A percentile compares a stretch with the other conserved stretches of the same genome.
Evolutionary conservation across 345 rosid species (phyloP).

Genomic region (Camelina neglecta): DNA sequence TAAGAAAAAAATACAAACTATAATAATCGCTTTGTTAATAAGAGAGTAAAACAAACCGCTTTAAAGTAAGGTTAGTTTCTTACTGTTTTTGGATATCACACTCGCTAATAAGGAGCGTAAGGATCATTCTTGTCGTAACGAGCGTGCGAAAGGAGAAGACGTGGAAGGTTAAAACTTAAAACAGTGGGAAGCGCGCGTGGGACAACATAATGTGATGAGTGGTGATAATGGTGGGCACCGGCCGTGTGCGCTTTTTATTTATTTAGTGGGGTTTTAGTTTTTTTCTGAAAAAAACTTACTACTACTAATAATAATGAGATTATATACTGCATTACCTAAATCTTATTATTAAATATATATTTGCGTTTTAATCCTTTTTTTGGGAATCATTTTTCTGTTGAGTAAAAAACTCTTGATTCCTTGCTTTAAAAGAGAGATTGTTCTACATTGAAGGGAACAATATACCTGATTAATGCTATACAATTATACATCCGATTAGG

Average conservation of each 20-base stretch:
- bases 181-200: slow-evolving; percentile 26
- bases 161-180: background rate
- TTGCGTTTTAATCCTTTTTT: background rate
- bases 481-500: background rate
- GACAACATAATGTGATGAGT: background rate
- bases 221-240: slow-evolving; percentile 15
- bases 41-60: background rate
- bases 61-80: no score
- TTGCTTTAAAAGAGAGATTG: slow-evolving; percentile 11
- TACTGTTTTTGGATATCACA: no score
- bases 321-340: background rate
- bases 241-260: slow-evolving; percentile 10
- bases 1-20: background rate
- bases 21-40: background rate
- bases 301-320: background rate
- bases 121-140: background rate
- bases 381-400: background rate
- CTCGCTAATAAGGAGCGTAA: background rate
- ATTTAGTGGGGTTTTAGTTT: slow-evolving; percentile 15
- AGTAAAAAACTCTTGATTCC: slow-evolving; percentile 13
- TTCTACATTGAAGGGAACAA: no score
- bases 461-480: background rate
- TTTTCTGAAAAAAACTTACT: no score
- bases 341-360: background rate
- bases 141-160: background rate